Percentiles rank a stretch among this genome's conserved stretches.
Evolutionary conservation across 257 asterid species (phyloP).

Genomic region (Salvia splendens): DNA sequence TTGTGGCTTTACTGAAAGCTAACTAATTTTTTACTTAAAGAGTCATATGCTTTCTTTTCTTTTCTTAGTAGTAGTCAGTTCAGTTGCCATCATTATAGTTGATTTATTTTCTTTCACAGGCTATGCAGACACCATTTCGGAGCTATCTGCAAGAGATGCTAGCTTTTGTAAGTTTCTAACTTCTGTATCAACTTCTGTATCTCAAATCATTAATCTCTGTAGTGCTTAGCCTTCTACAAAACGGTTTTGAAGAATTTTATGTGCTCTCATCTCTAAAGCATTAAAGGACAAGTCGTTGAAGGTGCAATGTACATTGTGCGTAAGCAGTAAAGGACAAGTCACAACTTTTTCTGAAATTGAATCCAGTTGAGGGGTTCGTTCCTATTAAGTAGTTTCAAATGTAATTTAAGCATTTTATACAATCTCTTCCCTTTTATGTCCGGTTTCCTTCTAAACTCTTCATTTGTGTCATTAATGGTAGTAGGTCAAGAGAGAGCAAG

Average conservation of each 20-base stretch:
- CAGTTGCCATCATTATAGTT: slow-evolving; percentile 8
- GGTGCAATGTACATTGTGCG: no score
- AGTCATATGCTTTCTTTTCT: no score
- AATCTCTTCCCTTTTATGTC: no score
- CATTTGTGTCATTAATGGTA: slow-evolving; percentile 29
- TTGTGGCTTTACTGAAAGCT: no score
- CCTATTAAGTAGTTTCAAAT: no score
- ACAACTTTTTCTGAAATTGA: no score
- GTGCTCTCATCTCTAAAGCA: background rate
- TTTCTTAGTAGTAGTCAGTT: slow-evolving; percentile 7
- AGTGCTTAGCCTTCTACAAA: background rate
- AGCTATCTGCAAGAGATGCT: slow-evolving; percentile 88
- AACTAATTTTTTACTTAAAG: no score
- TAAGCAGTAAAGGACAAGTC: no score
- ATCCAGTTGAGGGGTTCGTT: no score
- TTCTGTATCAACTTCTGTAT: slow-evolving; percentile 12
- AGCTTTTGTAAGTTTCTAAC: slow-evolving; percentile 65
- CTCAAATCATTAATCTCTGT: background rate
- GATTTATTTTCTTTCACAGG: slow-evolving; percentile 48
- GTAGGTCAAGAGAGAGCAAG: slow-evolving; percentile 82
- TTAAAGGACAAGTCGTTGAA: background rate
- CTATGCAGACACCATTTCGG: slow-evolving; percentile 87
- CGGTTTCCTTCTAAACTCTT: background rate
- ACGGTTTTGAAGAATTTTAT: background rate
- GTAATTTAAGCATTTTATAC: no score